Evolutionary conservation across 2,329 filamentous ascomycete genomes (phyloP), one percentile per base, ranked within the genome.

Genomic region (Hypomyces perniciosus): DNA sequence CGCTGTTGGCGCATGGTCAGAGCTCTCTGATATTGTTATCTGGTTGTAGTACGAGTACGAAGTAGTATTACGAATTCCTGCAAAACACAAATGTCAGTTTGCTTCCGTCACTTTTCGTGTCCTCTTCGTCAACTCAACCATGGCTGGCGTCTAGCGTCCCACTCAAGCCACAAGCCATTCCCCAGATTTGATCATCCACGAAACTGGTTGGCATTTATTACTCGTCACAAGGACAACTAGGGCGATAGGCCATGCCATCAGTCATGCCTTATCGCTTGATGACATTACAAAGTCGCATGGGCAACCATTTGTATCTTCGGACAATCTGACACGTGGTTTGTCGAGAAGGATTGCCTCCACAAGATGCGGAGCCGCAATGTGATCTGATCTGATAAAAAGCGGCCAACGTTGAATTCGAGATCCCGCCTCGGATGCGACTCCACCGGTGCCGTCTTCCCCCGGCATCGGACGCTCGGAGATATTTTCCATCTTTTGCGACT

Each of bases 381-480:
- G 33, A 20, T 35, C 12, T 8, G 35, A 50, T 50, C 46, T 42
- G 39, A 49, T 49, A 44, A 49, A 30, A 26, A 12, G 35, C 9
- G 37, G 12, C 8, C 29, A 31, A 30, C 39, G 29, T 26, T 39
- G 42, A 42, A 50, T 46, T 39, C 40, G 45, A 43, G 39, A 42
- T 42, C 20, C 20, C 13, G 39, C 6, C 12, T 45, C 44, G 20
- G 41, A 35, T 40, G 40, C 20, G 8, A 27, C 42, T 41, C 50
- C 47, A 46, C 41, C 33, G 41, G 20, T n/a, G 30, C 44, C 34
- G 44, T 27, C 29, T 26, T 39, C 31, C 34, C 39, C 50, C 50
- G 50, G 50, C 50, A 52, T 52, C 50, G 50, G 50, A 37, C 41
- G 10, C 46, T 30, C 27, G 38, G n/a, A 28, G 29, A 37, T 33